These are phyloP conservation scores for Calycina herbarum DNA, from an alignment of 2,329 filamentous ascomycete genomes.

Conservation along the genomic window DNA sequence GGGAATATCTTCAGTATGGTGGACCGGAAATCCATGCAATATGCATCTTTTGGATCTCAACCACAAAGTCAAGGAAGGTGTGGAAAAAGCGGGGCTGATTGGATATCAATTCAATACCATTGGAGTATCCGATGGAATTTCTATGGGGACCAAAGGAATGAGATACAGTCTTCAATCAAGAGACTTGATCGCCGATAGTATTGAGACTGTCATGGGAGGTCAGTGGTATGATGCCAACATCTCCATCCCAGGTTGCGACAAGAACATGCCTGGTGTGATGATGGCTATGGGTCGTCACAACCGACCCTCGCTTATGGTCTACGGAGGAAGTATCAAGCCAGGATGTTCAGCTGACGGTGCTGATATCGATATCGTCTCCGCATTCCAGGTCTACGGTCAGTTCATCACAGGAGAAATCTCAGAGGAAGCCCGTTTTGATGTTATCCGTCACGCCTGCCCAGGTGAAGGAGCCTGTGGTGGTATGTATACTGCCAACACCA, in stretches of 20 bases:
- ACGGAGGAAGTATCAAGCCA: constrained; percentile 90
- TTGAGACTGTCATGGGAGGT: constrained; percentile 98
- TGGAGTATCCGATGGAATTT: constrained; percentile 95
- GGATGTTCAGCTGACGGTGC: constrained; percentile 76
- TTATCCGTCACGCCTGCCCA: constrained; percentile 88
- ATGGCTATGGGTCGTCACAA: constrained; percentile 96
- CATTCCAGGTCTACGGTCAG: constrained; percentile 96
- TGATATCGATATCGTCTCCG: constrained; percentile 89
- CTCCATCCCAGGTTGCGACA: constrained; percentile 95
- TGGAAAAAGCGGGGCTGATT: constrained; percentile 74
- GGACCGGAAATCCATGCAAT: constrained; percentile 97
- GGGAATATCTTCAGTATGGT: constrained; percentile 98
- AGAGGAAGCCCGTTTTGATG: constrained; percentile 89
- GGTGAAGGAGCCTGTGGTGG: constrained; percentile 82
- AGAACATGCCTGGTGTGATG: constrained; percentile 95
- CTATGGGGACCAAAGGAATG: constrained; percentile 98
- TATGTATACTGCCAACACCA: constrained; percentile 80
- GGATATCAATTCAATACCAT: constrained; percentile 99
- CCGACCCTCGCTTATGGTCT: constrained; percentile 94
- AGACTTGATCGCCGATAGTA: constrained; percentile 96
- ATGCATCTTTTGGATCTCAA: constrained; percentile 91
- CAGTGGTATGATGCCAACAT: constrained; percentile 99
- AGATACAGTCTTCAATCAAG: constrained; percentile 90
- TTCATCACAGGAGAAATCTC: constrained; percentile 89
- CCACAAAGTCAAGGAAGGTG: constrained; percentile 56